phyloP scores from a whole-genome alignment of 2,329 filamentous ascomycete species.

The Exophiala mesophila region DNA sequence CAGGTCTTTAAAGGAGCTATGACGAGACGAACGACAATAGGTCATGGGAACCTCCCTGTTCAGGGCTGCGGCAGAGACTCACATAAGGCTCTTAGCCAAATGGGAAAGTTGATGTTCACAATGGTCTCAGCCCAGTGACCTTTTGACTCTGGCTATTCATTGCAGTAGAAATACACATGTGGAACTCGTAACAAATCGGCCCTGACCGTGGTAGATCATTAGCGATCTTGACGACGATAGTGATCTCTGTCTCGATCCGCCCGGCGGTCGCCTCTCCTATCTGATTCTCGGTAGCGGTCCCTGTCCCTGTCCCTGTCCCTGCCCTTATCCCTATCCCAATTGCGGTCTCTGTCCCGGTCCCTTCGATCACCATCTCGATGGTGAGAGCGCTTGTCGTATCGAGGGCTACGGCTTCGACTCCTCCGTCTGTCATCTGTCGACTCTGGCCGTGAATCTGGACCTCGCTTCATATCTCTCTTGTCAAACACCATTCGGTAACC shows the following conservation, averaged over 20 bases:
- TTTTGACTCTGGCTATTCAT: too few relatives aligned
- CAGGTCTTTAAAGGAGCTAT: too few relatives aligned
- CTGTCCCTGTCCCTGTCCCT: constrained; percentile 36
- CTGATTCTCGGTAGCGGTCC: constrained; percentile 35
- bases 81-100: too few relatives aligned
- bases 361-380: constrained; percentile 27
- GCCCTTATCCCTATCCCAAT: constrained; percentile 33
- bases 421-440: constrained; percentile 24
- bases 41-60: too few relatives aligned
- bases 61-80: too few relatives aligned
- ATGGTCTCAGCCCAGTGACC: too few relatives aligned
- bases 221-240: not conserved
- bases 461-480: constrained; percentile 56
- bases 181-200: too few relatives aligned
- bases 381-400: constrained; percentile 27
- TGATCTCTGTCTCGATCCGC: constrained; percentile 1
- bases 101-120: too few relatives aligned
- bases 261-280: constrained; percentile 16
- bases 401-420: constrained; percentile 40
- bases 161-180: too few relatives aligned
- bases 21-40: too few relatives aligned
- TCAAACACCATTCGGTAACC: constrained; percentile 79
- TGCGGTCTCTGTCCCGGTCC: constrained; percentile 34
- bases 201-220: too few relatives aligned
- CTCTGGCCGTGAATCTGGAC: constrained; percentile 30